Base-by-base conservation (phyloP, 2,329 filamentous ascomycete genomes). In the Phoma sp. region DNA sequence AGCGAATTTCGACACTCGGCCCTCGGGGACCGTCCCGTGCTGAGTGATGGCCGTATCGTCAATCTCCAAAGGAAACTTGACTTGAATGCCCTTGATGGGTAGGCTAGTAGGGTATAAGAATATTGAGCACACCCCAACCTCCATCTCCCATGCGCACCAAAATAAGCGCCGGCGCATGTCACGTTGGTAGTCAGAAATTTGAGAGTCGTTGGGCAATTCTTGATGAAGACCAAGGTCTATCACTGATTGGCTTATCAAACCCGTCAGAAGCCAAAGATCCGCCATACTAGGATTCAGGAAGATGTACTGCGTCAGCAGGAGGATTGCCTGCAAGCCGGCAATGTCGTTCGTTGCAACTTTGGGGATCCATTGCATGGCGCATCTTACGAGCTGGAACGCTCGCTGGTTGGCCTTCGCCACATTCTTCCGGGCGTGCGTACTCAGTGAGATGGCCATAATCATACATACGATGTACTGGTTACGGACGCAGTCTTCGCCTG, bases 71-170 rank as follows among this genome's bases (percentile, higher is more conserved):
- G 72, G 71, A 30, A 71, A 74, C 5, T 59, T 58, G 15, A 74
- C 70, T 9, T 71, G 65, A 32, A 70, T 70, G 11, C 51, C 55
- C 25, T 64, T 62, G 29, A 68, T 68, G 7, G 70, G 69, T n/a
- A 74, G 50, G 33, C 62, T 70, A 9, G 67, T 66, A 2, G 69
- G 70, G 5, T 68, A 67, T 10, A 69, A 36, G 20, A 74, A 74
- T 34, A 71, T 70, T 21, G 64, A 69, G 37, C 70, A 73, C 1
- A 74, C 72, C 7, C 69, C 69, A 14, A 72, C 68, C 43, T 74
- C 72, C 72, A 74, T 74, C 37, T 74, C 72, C 71, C 71, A 74
- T 12, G 71, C 71, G 37, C 67, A 71, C 72, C 72, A 74, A 21
- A 74, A 74, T 32, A 74, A 43, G 14, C 72, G 69, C 21, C 72